Percentiles rank a stretch among this genome's conserved stretches.
Conservation (phyloP, 1,139 yeast species). For the Kluyveromyces sp. region DNA sequence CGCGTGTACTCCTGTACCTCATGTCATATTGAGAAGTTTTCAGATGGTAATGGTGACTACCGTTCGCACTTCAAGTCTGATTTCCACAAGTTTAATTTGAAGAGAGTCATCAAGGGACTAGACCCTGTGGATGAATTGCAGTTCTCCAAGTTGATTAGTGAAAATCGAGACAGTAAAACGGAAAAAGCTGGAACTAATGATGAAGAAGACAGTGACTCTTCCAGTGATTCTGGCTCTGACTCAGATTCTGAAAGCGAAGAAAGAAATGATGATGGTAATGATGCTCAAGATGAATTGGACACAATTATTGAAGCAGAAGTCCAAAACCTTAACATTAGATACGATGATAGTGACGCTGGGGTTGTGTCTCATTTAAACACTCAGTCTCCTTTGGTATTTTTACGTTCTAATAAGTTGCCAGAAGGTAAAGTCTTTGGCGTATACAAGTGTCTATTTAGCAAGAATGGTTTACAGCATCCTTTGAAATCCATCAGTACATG, state of each 20-base stretch:
- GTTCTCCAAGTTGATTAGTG: slow-evolving; percentile 40
- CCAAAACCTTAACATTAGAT: slow-evolving; percentile 15
- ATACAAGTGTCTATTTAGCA: slow-evolving; percentile 58
- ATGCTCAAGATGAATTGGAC: slow-evolving; percentile 19
- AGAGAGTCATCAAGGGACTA: slow-evolving; percentile 42
- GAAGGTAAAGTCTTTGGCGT: slow-evolving; percentile 51
- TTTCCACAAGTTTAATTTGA: slow-evolving; percentile 52
- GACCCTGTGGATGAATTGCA: slow-evolving; percentile 47
- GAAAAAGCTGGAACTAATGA: not conserved
- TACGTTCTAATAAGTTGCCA: slow-evolving; percentile 42
- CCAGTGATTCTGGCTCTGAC: slow-evolving; percentile 10
- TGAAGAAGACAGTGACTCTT: slow-evolving; percentile 11
- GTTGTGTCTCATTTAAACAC: slow-evolving; percentile 44
- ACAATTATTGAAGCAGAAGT: slow-evolving; percentile 31
- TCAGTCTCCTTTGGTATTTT: slow-evolving; percentile 53
- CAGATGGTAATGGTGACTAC: slow-evolving; percentile 18
- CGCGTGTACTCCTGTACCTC: slow-evolving; percentile 15
- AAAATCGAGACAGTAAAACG: slow-evolving; percentile 4
- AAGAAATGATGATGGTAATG: slow-evolving; percentile 20
- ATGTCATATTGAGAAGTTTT: slow-evolving; percentile 16
- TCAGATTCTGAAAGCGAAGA: slow-evolving; percentile 19
- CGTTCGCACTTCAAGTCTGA: slow-evolving; percentile 55
- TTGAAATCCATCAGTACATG: slow-evolving; percentile 27
- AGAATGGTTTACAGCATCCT: slow-evolving; percentile 32
- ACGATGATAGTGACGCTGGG: not conserved